Evolutionary conservation across 2,329 filamentous ascomycete species (phyloP), one percentile per base, ranked within the genome.

Genomic region (Pseudogymnoascus sp.): DNA sequence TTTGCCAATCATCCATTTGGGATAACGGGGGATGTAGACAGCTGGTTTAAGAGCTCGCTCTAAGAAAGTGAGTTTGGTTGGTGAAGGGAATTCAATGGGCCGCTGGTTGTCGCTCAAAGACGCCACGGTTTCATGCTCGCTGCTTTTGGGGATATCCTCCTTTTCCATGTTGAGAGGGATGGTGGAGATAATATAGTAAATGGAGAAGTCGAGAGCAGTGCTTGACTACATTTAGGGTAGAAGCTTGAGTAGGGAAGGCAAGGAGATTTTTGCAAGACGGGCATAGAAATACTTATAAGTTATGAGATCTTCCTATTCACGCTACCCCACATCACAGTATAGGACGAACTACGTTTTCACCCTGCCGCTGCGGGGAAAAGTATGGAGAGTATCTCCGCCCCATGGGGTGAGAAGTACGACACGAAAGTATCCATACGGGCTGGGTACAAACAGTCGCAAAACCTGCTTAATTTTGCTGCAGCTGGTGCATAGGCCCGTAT

Each of bases 11-110:
- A 77, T 70, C 41, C 41, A 43, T 43, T 43, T 23, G 0, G 75
- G 75, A 63, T 76, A 77, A 16, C 75, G 64, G 6, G 73, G 70
- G 2, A 67, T 72, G 59, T 75, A 66, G 33, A 70, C 75, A 63
- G 67, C 74, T 1, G 75, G 75, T 65, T 74, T 76, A 21, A 77
- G 61, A 21, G 67, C 69, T 7, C 38, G 18, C 23, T 64, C 61
- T 9, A 43, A 23, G 41, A 43, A 14, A 43, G 41, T 23, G 18
- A 7, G 5, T 4, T 41, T 41, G 16, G 40, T 21, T 21, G 18
- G 41, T 6, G 41, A 11, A 43, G 41, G 14, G 11, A 14, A 14
- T 14, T 6, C 18, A 43, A 43, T 23, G 2, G 18, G 18, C 18
- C 23, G 41, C 18, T 43, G 41, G 18, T 23, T 23, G 18, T 23